Conservation (phyloP, 108 stramenopile species). For the Thalassiosira profunda region DNA sequence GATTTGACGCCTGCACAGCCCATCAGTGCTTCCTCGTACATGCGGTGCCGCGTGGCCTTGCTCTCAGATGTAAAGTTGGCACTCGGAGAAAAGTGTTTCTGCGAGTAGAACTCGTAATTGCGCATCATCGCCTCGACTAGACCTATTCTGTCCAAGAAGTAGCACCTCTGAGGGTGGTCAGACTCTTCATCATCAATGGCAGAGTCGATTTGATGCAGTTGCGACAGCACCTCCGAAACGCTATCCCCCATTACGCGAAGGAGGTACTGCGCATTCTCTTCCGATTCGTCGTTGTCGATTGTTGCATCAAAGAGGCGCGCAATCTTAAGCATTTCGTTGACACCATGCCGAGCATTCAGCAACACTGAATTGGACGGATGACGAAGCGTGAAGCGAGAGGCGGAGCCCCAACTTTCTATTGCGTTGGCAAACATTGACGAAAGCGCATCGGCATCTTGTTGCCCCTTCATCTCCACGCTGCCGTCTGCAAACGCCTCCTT, state of each 20-base stretch:
- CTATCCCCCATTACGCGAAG: constrained; percentile 24
- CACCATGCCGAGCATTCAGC: constrained; percentile 14
- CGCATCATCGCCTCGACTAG: constrained; percentile 43
- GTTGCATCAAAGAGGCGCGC: background rate
- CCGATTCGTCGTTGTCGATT: background rate
- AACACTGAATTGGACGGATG: background rate
- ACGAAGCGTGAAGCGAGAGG: constrained; percentile 16
- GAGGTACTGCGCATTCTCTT: background rate
- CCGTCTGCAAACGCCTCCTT: constrained; percentile 11
- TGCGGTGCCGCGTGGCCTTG: constrained; percentile 6
- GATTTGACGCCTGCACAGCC: constrained; percentile 31
- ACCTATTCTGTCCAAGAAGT: constrained; percentile 18
- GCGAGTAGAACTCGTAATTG: constrained; percentile 18
- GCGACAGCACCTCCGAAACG: constrained; percentile 13
- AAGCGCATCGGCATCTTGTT: constrained; percentile 17
- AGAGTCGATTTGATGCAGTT: constrained; percentile 36
- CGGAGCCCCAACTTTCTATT: constrained; percentile 29
- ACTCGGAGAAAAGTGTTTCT: constrained; percentile 1
- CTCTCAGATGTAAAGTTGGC: constrained; percentile 3
- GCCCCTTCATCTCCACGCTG: background rate
- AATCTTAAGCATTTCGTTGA: constrained; percentile 27
- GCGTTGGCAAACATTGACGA: constrained; percentile 18
- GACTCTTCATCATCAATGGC: background rate
- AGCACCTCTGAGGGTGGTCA: background rate
- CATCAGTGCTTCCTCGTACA: constrained; percentile 34